These are phyloP conservation scores for Acanthamoeba royreba DNA, from an alignment of 208 protist species.

Conservation along the genomic window DNA sequence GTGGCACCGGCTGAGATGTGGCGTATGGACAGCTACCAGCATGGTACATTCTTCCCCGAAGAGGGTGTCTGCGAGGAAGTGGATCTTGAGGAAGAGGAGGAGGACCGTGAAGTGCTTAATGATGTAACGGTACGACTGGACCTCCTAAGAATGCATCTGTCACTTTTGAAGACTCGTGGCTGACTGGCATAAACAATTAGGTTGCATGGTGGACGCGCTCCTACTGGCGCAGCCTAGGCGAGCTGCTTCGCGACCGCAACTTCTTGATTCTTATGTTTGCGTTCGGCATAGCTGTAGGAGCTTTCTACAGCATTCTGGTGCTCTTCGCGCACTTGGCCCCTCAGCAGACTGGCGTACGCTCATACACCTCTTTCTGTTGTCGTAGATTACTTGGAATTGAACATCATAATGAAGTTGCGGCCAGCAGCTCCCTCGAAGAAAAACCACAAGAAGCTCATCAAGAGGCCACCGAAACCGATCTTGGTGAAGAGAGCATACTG, in stretches of 20 bases:
- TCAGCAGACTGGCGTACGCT: neutral
- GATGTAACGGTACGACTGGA: neutral
- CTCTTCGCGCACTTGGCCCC: neutral
- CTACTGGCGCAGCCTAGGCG: neutral
- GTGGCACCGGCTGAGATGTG: neutral
- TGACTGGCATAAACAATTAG: neutral
- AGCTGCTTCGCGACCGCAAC: constrained; percentile 2
- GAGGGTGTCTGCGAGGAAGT: neutral
- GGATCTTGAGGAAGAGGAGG: neutral
- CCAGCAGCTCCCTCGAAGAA: neutral
- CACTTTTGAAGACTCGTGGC: neutral
- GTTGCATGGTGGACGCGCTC: neutral
- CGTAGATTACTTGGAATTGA: too few relatives aligned
- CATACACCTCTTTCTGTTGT: neutral
- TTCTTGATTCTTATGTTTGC: neutral
- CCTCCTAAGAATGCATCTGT: neutral
- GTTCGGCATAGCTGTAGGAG: neutral
- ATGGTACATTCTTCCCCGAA: neutral
- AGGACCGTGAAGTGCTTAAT: neutral
- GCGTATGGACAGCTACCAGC: neutral
- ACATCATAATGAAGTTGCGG: constrained; percentile 13
- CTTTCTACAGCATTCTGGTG: neutral
- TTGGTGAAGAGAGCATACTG: neutral
- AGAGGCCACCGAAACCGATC: neutral
- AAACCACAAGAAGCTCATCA: neutral